Evolutionary conservation across 768 basidiomycete species (phyloP).

Genomic region (Auricularia cornea): DNA sequence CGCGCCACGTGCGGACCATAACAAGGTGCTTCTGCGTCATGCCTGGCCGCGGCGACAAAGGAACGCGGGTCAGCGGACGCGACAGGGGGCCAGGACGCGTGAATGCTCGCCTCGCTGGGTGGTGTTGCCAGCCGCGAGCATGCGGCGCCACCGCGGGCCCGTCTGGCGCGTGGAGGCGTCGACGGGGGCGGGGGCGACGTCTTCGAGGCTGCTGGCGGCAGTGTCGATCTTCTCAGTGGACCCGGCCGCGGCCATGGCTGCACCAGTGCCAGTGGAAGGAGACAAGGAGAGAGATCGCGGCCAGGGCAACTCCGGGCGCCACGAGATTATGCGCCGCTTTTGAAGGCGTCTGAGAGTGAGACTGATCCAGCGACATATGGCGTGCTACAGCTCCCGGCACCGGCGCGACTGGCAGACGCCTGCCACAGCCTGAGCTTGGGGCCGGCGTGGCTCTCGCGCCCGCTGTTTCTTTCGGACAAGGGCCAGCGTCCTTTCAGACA

Average conservation of each 20-base stretch:
- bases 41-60: background rate
- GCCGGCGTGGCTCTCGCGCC: no score
- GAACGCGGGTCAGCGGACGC: background rate
- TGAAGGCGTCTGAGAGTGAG: no score
- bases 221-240: background rate
- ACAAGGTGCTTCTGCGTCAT: conserved; percentile 22
- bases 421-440: no score
- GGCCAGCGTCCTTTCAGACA: no score
- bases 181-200: background rate
- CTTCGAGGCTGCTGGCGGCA: background rate
- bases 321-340: no score
- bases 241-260: background rate
- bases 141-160: background rate
- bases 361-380: no score
- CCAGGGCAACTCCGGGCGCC: background rate
- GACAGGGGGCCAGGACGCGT: no score
- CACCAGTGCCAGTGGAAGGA: background rate
- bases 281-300: background rate
- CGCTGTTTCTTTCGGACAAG: no score
- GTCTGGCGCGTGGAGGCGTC: background rate
- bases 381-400: no score
- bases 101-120: background rate
- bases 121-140: background rate
- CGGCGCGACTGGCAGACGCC: no score
- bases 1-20: conserved; percentile 30